These are phyloP conservation scores for Cryptococcus maquisensis DNA, from an alignment of 1,284 basidiomycete genomes.

Conservation along the genomic window DNA sequence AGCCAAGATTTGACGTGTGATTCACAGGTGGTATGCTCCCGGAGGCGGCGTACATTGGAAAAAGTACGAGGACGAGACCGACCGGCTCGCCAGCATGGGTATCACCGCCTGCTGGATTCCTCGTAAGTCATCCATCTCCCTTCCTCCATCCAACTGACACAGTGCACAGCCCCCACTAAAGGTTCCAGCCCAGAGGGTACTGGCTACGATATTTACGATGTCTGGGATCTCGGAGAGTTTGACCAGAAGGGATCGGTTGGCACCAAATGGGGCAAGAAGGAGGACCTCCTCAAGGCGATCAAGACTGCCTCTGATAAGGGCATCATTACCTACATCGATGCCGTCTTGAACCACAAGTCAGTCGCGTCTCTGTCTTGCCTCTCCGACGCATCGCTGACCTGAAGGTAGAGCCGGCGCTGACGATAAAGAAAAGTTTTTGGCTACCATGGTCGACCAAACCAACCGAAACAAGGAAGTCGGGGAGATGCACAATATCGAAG, in stretches of 20 bases:
- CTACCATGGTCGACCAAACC: conserved; percentile 65
- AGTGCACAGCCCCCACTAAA: conserved; percentile 32
- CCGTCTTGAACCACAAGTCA: conserved; percentile 54
- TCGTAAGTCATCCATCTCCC: conserved; percentile 33
- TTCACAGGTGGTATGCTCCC: conserved; percentile 38
- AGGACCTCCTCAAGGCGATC: conserved; percentile 70
- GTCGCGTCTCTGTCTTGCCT: conserved; percentile 1
- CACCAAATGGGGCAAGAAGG: conserved; percentile 89
- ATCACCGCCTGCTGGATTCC: conserved; percentile 72
- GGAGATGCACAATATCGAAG: conserved; percentile 68
- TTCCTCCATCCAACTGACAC: not conserved
- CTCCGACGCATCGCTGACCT: not conserved
- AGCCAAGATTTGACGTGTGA: not conserved
- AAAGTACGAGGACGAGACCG: conserved; percentile 67
- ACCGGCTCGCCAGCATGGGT: conserved; percentile 67
- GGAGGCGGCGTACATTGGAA: conserved; percentile 57
- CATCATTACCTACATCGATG: conserved; percentile 51
- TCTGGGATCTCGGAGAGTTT: conserved; percentile 93
- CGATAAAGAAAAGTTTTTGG: conserved; percentile 67
- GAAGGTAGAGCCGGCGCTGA: conserved; percentile 64
- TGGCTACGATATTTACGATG: conserved; percentile 50
- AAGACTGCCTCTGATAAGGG: conserved; percentile 43
- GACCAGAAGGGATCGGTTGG: conserved; percentile 70
- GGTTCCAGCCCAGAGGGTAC: conserved; percentile 42
- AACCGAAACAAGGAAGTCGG: conserved; percentile 54